Conservation (phyloP, 202 grass and related monocot genomes). For the Bolboschoenoplectus hybrid region DNA sequence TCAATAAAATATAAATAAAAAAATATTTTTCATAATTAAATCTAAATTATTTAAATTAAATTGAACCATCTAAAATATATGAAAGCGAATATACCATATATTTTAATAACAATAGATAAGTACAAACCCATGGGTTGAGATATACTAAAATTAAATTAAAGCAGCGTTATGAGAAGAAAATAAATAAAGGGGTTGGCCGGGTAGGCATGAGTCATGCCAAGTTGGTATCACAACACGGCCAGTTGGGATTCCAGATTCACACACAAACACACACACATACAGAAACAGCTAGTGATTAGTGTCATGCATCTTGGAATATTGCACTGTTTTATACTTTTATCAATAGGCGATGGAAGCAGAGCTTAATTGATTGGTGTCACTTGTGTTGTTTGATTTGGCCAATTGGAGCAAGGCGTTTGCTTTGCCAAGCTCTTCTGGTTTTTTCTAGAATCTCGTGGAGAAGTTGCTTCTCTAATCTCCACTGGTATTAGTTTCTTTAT, state of each 20-base stretch:
- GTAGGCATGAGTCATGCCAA: conserved; percentile 39
- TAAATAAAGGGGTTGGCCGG: conserved; percentile 16
- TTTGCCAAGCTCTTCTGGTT: not conserved
- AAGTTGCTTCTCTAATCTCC: not conserved
- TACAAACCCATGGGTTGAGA: not conserved
- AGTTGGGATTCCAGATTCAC: conserved; percentile 16
- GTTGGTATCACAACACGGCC: conserved; percentile 26
- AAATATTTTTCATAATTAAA: no score
- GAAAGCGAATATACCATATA: no score
- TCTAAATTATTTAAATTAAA: no score
- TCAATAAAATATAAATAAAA: no score
- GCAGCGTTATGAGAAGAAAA: not conserved
- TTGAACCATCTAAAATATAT: no score
- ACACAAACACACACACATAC: conserved; percentile 19
- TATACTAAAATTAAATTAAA: not conserved
- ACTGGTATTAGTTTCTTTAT: not conserved
- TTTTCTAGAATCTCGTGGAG: conserved; percentile 5
- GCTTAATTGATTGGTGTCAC: conserved; percentile 3
- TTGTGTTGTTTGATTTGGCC: conserved; percentile 9
- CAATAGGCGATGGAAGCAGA: not conserved
- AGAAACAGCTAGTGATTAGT: not conserved
- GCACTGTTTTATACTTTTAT: not conserved
- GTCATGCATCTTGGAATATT: not conserved
- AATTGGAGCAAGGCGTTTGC: not conserved
- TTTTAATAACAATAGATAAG: no score